phyloP scores from a whole-genome alignment of 139 green algal genomes.

The Marvania coccoides region DNA sequence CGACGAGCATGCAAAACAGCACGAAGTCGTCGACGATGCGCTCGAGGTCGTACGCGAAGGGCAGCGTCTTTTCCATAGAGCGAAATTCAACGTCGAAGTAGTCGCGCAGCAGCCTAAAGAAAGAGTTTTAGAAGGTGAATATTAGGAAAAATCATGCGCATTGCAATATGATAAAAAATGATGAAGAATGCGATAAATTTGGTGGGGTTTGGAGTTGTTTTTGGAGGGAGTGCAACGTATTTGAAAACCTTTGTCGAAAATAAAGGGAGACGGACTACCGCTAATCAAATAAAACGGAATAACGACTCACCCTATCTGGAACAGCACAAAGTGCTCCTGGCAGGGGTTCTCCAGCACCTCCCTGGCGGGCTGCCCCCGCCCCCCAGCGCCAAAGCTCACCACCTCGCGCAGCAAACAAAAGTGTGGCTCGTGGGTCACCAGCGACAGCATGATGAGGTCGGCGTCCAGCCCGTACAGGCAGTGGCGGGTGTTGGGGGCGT shows the following conservation, averaged over 20 bases:
- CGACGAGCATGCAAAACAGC: constrained; percentile 91
- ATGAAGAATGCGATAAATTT: no score
- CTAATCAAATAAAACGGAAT: no score
- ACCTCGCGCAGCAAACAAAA: constrained; percentile 92
- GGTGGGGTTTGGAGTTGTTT: no score
- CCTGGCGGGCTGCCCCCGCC: constrained; percentile 66
- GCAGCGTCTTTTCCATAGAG: not conserved
- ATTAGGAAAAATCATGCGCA: not conserved
- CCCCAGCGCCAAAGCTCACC: constrained; percentile 39
- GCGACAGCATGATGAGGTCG: constrained; percentile 91
- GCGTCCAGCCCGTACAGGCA: constrained; percentile 95
- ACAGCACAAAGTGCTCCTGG: constrained; percentile 86
- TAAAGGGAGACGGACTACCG: no score
- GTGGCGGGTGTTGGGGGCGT: constrained; percentile 68
- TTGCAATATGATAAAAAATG: not conserved
- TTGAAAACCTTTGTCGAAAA: no score
- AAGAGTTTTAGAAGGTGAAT: no score
- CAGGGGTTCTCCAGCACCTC: constrained; percentile 84
- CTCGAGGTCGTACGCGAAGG: constrained; percentile 66
- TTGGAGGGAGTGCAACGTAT: no score
- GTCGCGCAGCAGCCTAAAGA: constrained; percentile 71
- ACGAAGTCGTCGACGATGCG: constrained; percentile 92
- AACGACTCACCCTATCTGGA: constrained; percentile 71
- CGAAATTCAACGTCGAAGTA: constrained; percentile 81
- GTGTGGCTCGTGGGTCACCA: constrained; percentile 94